Base-by-base conservation (phyloP, 495 filamentous ascomycete species). In the Poronia punctata region DNA sequence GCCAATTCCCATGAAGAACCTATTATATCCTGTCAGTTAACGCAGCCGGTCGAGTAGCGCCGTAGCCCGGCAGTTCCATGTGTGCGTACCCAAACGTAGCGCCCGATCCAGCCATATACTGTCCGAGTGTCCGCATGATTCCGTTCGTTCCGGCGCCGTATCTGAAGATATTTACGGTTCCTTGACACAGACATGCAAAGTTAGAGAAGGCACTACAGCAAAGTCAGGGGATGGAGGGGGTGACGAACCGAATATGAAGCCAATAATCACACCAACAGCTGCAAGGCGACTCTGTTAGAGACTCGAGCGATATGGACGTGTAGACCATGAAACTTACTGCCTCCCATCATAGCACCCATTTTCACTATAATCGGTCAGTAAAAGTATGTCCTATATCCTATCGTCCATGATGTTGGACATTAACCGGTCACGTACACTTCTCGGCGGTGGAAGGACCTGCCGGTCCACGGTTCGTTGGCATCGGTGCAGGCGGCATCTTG, bases 1-100 rank as follows among this genome's bases (percentile, higher is more conserved):
- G 46, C 92, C 92, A 54, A 98, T 95, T 25, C 84, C 89, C 92
- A 98, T 98, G 75, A 98, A 98, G 64, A 96, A 95, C 15, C 92
- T 98, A 38, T 32, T 7, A 2, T 6, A 3, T 11, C 11, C n/a
- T 7, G 7, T 5, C 12, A 21, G 19, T 45, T 15, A 45, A 35
- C 27, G n/a, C n/a, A 59, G 42, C 28, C 20, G 14, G 19, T 14
- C 21, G 32, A 19, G 10, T 25, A 12, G 12, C 25, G 22, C 24
- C 19, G 17, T 4, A 43, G 12, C 18, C n/a, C 5, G 9, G 25
- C 18, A 23, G 12, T n/a, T 5, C 37, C 15, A 38, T 29, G 25
- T 8, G 39, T 49, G 42, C 78, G 36, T 75, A 97, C 92, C 92
- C 92, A 59, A 98, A 98, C 24, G 88, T 95, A 16, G 88, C 88